Conservation (phyloP, 2,329 filamentous ascomycete genomes). For the Calycina herbarum region DNA sequence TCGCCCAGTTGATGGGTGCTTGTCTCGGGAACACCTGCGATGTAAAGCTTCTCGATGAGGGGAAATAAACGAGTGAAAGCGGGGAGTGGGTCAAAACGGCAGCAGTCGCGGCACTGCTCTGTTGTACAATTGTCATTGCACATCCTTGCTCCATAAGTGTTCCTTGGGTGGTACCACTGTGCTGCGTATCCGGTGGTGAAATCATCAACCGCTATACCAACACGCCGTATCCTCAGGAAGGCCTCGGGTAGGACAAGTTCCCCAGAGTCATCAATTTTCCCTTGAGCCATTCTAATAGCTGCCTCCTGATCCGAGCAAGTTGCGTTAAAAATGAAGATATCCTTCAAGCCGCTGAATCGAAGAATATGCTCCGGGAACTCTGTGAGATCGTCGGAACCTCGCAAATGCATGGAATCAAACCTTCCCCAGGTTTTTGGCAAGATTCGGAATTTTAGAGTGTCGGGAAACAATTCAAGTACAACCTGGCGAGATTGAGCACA, state of each 20-base stretch:
- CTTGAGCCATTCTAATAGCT: conserved; percentile 1
- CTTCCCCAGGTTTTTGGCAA: not conserved
- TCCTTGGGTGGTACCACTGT: too few relatives aligned
- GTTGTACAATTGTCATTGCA: not conserved
- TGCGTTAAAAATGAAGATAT: conserved; percentile 14
- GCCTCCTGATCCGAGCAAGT: conserved; percentile 10
- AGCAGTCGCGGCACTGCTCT: not conserved
- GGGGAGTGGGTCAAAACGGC: not conserved
- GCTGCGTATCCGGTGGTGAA: conserved; percentile 35
- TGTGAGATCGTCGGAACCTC: not conserved
- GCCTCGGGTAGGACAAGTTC: not conserved
- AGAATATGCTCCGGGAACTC: conserved; percentile 11
- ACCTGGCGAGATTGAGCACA: conserved; percentile 13
- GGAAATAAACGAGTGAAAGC: not conserved
- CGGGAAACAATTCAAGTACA: conserved; percentile 11
- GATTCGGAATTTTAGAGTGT: conserved; percentile 11
- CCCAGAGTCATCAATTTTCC: not conserved
- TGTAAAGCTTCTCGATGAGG: not conserved
- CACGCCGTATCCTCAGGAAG: conserved; percentile 9
- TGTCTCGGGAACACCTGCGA: not conserved
- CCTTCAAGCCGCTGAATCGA: conserved; percentile 14
- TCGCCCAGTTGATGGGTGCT: not conserved
- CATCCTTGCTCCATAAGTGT: not conserved
- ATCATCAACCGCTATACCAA: conserved; percentile 9
- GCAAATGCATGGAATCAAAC: too few relatives aligned